Evolutionary conservation across 2,329 filamentous ascomycete species (phyloP), one percentile per base, ranked within the genome.

Genomic region (Phyllosticta citribraziliensis): DNA sequence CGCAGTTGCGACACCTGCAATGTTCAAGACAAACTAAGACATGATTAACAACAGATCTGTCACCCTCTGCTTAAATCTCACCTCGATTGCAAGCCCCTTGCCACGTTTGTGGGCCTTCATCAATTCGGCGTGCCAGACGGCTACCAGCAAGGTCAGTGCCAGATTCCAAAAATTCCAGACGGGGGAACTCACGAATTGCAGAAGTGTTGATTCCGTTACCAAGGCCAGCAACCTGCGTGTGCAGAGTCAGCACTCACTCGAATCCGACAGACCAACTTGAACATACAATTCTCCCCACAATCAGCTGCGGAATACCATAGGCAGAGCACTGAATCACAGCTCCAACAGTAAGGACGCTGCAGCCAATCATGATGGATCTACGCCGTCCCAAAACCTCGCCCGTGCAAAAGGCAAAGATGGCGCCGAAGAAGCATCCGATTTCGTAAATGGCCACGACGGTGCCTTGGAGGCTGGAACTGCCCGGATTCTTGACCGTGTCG

Each of bases 391-490:
- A 69, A 2, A 65, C 67, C 55, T 82, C 80, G 19, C 80, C 80
- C 27, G 79, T 67, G 17, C 72, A 67, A 60, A 83, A 79, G 17
- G 78, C 75, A 2, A 77, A 66, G 35, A 82, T 70, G 1, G 77
- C 82, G 17, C 83, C 84, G 52, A 84, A 71, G 24, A 61, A 61
- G 40, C 54, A 57, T 20, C 59, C 54, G 2, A 61, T 57, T 20
- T 61, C 59, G 67, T 84, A 84, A 59, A 84, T 79, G 2, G 82
- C 81, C 1, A 80, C 82, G 11, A 83, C 79, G 0, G 80, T 82
- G 19, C 77, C 77, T 67, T 79, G 76, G n/a, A 76, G 69, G 5
- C 73, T 77, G 11, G 77, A 74, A 64, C 79, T 78, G 60, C 74
- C 66, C 51, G 70, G 69, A 66, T 80, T 77, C 50, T 72, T 54